Evolutionary conservation across 352 stramenopile species (phyloP), one percentile per base, ranked within the genome.

Genomic region (Paralagenidium karlingii): DNA sequence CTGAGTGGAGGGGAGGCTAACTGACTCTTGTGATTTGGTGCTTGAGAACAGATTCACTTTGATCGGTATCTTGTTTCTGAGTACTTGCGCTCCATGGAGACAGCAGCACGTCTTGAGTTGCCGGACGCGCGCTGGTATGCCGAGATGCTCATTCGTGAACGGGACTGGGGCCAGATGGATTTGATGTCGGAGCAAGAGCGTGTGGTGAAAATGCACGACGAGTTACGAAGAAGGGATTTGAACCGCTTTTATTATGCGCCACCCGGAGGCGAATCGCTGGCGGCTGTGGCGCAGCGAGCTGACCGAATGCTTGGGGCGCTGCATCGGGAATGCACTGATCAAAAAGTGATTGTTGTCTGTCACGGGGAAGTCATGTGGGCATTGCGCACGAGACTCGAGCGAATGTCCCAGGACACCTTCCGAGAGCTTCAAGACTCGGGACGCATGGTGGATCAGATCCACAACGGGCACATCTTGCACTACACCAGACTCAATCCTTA

Each of bases 351-450:
- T 45, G 74, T 92, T 10, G 80, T 94, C 38, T 83, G 70, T 34
- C 80, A 94, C 43, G 78, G 77, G 36, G 80, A 94, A 62, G 75
- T 94, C 15, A 94, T 94, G 58, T 94, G 80, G 80, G 80, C 80
- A 11, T 82, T 94, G 57, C 78, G 80, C 28, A 88, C 78, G 31
- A 65, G 80, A 1, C 62, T 94, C 12, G 80, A 94, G 54, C 69
- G 77, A 22, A 90, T 94, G 77, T 83, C 68, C 11, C 78, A 92
- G 39, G 78, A 90, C 49, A 88, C 67, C 24, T 93, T 89, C 40
- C 76, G 78, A 24, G 79, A 93, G 47, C 52, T 93, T 5, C 76
- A 90, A 38, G 67, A 88, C 36, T 86, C 69, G 0, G 74, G 74
- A 0, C 69, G 80, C 38, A 87, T 87, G 74, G 76, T 89, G 16